Evolutionary conservation across 179 eudicot species (phyloP).

Genomic region (Silene coronaria): DNA sequence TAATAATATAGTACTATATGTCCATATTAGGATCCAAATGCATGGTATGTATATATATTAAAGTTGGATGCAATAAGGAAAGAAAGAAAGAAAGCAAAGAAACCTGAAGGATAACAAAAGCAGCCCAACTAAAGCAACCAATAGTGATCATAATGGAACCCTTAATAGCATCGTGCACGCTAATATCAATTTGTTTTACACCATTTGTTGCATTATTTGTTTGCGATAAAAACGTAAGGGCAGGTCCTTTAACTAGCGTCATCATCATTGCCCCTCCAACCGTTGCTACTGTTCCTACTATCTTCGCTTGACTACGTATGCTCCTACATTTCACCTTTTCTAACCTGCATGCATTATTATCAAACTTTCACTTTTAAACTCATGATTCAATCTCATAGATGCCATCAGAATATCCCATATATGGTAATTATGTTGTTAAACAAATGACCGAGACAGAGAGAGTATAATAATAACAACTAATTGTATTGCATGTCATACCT

Average conservation of each 20-base stretch:
- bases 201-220: slow-evolving; percentile 6
- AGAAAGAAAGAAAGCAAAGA: background rate
- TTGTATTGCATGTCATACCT: slow-evolving; percentile 25
- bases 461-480: too few species aligned
- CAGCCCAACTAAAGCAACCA: slow-evolving; percentile 67
- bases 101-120: slow-evolving; percentile 73
- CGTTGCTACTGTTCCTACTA: slow-evolving; percentile 65
- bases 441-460: too few species aligned
- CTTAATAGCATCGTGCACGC: slow-evolving; percentile 47
- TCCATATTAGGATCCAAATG: too few species aligned
- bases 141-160: slow-evolving; percentile 65
- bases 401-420: too few species aligned
- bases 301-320: slow-evolving; percentile 64
- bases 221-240: slow-evolving; percentile 33
- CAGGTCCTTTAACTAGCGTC: slow-evolving; percentile 60
- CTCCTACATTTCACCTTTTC: slow-evolving; percentile 52
- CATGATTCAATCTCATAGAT: too few species aligned
- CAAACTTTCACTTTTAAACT: too few species aligned
- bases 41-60: too few species aligned
- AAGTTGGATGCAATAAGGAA: background rate
- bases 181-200: slow-evolving; percentile 21
- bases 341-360: slow-evolving; percentile 33
- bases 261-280: slow-evolving; percentile 84
- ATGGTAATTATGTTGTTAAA: too few species aligned
- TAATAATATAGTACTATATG: too few species aligned